A percentile compares a stretch with the other conserved stretches of the same genome.
These are phyloP conservation scores for Dillenia turbinata DNA, from an alignment of 164 flowering plant species.

Conservation along the genomic window DNA sequence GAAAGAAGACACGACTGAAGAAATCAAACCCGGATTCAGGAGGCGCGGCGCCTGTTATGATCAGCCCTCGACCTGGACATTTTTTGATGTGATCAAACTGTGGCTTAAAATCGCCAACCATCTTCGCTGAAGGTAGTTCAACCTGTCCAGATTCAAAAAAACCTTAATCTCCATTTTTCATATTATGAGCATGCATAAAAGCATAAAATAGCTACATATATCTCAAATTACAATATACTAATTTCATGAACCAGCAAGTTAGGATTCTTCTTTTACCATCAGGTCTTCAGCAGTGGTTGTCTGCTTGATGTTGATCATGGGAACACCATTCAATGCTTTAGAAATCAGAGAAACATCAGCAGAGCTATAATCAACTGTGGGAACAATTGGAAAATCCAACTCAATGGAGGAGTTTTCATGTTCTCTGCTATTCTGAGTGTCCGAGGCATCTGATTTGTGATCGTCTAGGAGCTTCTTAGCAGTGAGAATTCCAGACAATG, in stretches of 20 bases:
- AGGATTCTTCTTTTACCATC: conserved; percentile 28
- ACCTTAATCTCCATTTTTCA: background rate
- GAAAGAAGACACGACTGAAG: conserved; percentile 35
- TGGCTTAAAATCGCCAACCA: conserved; percentile 26
- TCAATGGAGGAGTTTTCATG: conserved; percentile 39
- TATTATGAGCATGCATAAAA: background rate
- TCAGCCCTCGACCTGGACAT: conserved; percentile 30
- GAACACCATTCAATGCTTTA: conserved; percentile 49
- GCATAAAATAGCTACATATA: background rate
- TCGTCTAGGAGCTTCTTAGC: conserved; percentile 37
- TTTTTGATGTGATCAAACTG: conserved; percentile 26
- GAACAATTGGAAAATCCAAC: conserved; percentile 56
- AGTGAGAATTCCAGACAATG: conserved; percentile 64
- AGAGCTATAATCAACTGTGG: conserved; percentile 34
- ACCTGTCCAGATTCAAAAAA: conserved; percentile 19
- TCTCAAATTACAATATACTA: background rate
- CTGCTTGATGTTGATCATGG: conserved; percentile 39
- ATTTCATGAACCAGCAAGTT: background rate
- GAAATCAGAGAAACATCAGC: conserved; percentile 40
- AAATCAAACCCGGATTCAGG: conserved; percentile 32
- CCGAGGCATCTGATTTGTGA: conserved; percentile 7
- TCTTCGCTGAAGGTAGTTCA: conserved; percentile 24
- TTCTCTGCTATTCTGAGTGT: conserved; percentile 21
- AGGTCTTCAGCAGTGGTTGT: conserved; percentile 35
- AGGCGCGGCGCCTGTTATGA: conserved; percentile 30